Conservation (phyloP, 345 rosid genomes). For the Citrus hindsii region DNA sequence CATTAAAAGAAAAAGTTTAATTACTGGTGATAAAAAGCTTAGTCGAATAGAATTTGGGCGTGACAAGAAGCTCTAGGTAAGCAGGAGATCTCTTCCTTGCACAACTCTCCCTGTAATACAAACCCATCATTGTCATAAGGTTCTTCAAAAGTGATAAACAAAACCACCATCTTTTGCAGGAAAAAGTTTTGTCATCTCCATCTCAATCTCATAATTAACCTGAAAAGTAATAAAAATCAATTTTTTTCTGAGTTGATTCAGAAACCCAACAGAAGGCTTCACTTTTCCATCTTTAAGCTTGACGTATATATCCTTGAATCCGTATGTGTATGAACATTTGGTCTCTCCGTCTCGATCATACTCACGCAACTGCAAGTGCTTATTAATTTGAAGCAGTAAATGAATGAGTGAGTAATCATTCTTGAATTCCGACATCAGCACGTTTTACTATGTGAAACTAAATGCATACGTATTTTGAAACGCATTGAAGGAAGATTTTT, state of each 20-base stretch:
- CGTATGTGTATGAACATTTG: background rate
- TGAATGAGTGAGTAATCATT: no score
- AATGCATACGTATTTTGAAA: no score
- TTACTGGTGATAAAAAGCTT: no score
- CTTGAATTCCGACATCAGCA: no score
- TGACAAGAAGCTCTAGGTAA: constrained; percentile 10
- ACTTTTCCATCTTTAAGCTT: background rate
- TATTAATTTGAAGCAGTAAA: background rate
- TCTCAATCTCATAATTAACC: constrained; percentile 10
- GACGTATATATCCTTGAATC: background rate
- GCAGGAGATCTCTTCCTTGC: background rate
- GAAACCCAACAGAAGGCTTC: background rate
- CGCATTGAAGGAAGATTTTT: no score
- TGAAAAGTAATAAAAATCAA: background rate
- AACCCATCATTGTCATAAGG: background rate
- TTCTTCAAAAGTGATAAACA: background rate
- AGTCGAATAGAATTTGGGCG: constrained; percentile 4
- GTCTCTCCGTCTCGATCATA: background rate
- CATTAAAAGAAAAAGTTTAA: background rate
- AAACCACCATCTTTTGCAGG: constrained; percentile 5
- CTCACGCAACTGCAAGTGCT: background rate
- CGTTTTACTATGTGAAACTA: no score
- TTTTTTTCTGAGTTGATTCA: background rate
- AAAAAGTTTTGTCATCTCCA: constrained; percentile 7
- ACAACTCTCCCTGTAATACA: background rate